phyloP scores from a whole-genome alignment of 108 stramenopile species.

The Ochromonas danica region DNA sequence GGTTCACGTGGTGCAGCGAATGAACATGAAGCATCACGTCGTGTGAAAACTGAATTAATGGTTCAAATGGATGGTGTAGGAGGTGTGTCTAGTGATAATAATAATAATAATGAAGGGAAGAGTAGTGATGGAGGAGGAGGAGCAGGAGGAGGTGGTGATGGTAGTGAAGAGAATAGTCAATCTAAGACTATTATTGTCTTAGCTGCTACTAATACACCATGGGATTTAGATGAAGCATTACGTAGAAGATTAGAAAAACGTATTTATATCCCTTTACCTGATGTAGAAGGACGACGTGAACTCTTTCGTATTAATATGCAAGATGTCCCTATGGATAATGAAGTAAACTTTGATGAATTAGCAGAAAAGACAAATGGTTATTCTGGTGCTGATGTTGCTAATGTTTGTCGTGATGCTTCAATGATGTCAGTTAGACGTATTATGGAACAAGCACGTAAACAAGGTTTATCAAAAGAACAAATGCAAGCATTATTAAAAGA shows the following conservation, averaged over 20 bases:
- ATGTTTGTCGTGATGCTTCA: conserved; percentile 62
- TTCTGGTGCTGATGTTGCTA: conserved; percentile 62
- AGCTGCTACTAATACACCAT: conserved; percentile 87
- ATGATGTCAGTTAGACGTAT: conserved; percentile 66
- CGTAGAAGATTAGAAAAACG: conserved; percentile 80
- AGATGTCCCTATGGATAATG: conserved; percentile 46
- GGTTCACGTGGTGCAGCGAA: conserved; percentile 47
- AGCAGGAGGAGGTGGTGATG: conserved; percentile 27
- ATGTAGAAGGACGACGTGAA: conserved; percentile 62
- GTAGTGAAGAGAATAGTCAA: background rate
- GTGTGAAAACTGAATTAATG: conserved; percentile 94
- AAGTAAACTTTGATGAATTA: conserved; percentile 56
- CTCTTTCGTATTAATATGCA: conserved; percentile 63
- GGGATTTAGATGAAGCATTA: conserved; percentile 84
- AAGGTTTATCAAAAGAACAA: conserved; percentile 49
- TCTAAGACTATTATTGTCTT: conserved; percentile 72
- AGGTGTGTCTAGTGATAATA: conserved; percentile 47
- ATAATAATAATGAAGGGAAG: conserved; percentile 28
- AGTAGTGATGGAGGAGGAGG: conserved; percentile 36
- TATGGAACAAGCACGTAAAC: conserved; percentile 52
- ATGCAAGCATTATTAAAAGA: conserved; percentile 54
- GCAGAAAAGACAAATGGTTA: conserved; percentile 52
- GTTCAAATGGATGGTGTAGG: conserved; percentile 81
- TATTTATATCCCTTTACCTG: conserved; percentile 85
- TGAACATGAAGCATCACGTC: conserved; percentile 85